Base-by-base conservation (phyloP, 306 rosid genomes). In the Quercus parvula region DNA sequence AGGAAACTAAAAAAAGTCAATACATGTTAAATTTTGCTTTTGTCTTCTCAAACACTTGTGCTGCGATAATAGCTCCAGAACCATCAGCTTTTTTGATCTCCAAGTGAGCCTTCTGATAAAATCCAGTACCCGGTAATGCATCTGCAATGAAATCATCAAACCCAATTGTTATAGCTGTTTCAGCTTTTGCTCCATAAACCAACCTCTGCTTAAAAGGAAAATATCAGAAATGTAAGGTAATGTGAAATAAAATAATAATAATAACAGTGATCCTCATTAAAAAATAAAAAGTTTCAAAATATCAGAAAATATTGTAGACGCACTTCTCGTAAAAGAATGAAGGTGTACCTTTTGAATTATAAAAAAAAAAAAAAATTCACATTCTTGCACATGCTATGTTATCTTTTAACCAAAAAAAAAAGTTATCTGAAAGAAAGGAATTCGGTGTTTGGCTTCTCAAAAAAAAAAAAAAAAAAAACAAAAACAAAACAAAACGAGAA, bases 111-210 rank as follows among this genome's bases (percentile, higher is more conserved):
- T 24, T 24, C 24, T 79, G 92, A 75, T 86, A 90, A 78, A 54
- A 79, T 46, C 90, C 91, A 6, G 97, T 88, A n/a, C 94, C 97
- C 84, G 92, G 87, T 67, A 89, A 77, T 49, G 94, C 98, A 75
- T 94, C 92, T 2, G 96, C 96, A 56, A 92, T 94, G 81, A 87
- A 92, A 81, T 84, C 90, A 72, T 89, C 97, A 25, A 92, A 91
- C 35, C 97, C 98, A 41, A 92, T 87, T 17, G 97, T 90, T 28
- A 91, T 86, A 17, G 97, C 99, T 22, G 94, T 91, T 75, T 92
- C 97, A 31, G 95, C 97, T 84, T 92, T 64, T 11, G 97, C 99
- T 67, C 97, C 97, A 44, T 92, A 94, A 38, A 91, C 97, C 90
- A 92, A 74, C 81, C 98, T 91, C 97, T 94, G 94, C 52, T 70